A percentile compares a stretch with the other conserved stretches of the same genome.
Evolutionary conservation across 106 monocot genomes (phyloP).

Genomic region (Dioscorea dumetorum): DNA sequence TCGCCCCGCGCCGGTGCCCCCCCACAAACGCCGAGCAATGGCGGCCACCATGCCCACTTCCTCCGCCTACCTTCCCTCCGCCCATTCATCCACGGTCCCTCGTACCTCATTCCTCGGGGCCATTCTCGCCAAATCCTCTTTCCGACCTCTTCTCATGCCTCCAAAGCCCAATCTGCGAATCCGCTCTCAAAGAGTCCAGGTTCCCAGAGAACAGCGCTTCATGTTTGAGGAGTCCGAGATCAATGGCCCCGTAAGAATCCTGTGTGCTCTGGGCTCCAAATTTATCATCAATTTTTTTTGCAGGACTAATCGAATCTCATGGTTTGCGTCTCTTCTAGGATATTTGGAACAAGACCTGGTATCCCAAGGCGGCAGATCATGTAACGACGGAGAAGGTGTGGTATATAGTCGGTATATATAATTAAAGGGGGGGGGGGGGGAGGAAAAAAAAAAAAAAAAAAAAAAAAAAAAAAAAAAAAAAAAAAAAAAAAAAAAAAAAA

Average conservation of each 20-base stretch:
- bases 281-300: background rate
- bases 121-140: conserved; percentile 1
- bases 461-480: too few species aligned
- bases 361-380: conserved; percentile 91
- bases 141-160: background rate
- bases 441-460: too few species aligned
- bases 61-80: background rate
- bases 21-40: background rate
- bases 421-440: too few species aligned
- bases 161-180: conserved; percentile 2
- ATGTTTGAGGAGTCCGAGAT: conserved; percentile 84
- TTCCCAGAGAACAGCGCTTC: conserved; percentile 50
- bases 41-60: conserved; percentile 2
- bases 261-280: background rate
- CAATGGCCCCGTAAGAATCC: conserved; percentile 56
- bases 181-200: conserved; percentile 18
- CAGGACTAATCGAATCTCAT: background rate
- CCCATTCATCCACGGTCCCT: background rate
- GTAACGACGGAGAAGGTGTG: conserved; percentile 79
- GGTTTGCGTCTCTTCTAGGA: conserved; percentile 32
- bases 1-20: too few species aligned
- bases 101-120: background rate
- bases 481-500: too few species aligned
- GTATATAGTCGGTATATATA: conserved; percentile 96
- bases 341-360: conserved; percentile 97